Evolutionary conservation across 2,329 filamentous ascomycete species (phyloP).

Genomic region (Neonectria sp.): DNA sequence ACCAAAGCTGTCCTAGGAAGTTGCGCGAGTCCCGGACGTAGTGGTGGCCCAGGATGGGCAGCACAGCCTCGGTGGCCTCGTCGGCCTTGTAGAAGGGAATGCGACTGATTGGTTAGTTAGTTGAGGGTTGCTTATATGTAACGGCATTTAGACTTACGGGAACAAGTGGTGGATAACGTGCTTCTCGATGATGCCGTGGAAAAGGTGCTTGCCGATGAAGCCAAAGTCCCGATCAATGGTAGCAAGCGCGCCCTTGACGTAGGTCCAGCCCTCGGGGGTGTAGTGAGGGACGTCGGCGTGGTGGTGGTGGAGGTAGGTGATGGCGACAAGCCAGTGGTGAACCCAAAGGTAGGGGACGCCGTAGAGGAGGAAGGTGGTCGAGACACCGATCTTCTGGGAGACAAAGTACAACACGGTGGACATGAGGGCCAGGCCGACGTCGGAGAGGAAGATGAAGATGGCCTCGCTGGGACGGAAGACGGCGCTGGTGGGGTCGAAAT

Average conservation of each 20-base stretch:
- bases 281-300: conserved; percentile 62
- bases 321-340: conserved; percentile 81
- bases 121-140: conserved; percentile 5
- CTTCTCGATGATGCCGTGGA: conserved; percentile 74
- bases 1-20: conserved; percentile 50
- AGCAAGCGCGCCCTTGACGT: conserved; percentile 71
- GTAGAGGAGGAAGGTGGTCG: conserved; percentile 72
- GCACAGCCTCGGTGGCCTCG: conserved; percentile 75
- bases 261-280: conserved; percentile 71
- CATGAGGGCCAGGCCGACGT: conserved; percentile 71
- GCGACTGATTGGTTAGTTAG: conserved; percentile 35
- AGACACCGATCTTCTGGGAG: conserved; percentile 67
- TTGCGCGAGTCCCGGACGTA: conserved; percentile 71
- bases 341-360: conserved; percentile 78
- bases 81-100: conserved; percentile 65
- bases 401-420: conserved; percentile 66
- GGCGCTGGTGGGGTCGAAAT: conserved; percentile 74
- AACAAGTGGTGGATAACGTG: conserved; percentile 75
- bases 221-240: conserved; percentile 76
- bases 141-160: conserved; percentile 48
- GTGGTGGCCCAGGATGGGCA: conserved; percentile 91
- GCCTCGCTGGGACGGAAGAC: conserved; percentile 73
- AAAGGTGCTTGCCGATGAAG: conserved; percentile 72
- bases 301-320: conserved; percentile 83
- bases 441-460: conserved; percentile 70